Percentiles rank a stretch among this genome's conserved stretches.
phyloP scores from a whole-genome alignment of 495 filamentous ascomycete species.

The Penicillium salamii region DNA sequence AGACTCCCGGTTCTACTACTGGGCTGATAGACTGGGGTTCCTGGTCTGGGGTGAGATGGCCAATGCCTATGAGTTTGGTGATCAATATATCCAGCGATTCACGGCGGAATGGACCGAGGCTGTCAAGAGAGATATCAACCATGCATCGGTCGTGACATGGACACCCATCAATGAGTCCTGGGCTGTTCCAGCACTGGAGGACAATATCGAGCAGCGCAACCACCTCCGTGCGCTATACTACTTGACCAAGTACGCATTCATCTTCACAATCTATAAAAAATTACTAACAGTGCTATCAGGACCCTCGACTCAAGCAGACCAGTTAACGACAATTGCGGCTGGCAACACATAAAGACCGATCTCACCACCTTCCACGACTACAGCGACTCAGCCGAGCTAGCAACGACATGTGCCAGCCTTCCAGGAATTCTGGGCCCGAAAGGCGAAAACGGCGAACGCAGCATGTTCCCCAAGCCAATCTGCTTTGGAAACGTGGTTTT shows the following conservation, averaged over 20 bases:
- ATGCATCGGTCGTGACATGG: slow-evolving; percentile 60
- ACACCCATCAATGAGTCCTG: slow-evolving; percentile 62
- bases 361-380: slow-evolving; percentile 63
- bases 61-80: slow-evolving; percentile 47
- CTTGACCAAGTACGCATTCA: slow-evolving; percentile 59
- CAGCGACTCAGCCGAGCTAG: slow-evolving; percentile 45
- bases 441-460: slow-evolving; percentile 35
- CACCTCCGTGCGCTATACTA: slow-evolving; percentile 58
- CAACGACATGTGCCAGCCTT: slow-evolving; percentile 43
- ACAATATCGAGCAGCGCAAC: slow-evolving; percentile 52
- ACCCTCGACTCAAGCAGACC: slow-evolving; percentile 55
- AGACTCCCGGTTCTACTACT: slow-evolving; percentile 36
- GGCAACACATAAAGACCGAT: slow-evolving; percentile 58
- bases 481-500: slow-evolving; percentile 19
- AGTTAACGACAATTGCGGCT: slow-evolving; percentile 64
- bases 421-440: slow-evolving; percentile 46
- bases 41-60: slow-evolving; percentile 43
- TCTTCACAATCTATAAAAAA: too few species aligned
- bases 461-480: slow-evolving; percentile 48
- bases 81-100: slow-evolving; percentile 51
- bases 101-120: slow-evolving; percentile 55
- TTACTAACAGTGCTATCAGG: slow-evolving; percentile 14
- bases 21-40: slow-evolving; percentile 40
- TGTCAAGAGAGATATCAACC: slow-evolving; percentile 57
- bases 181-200: slow-evolving; percentile 52